Conservation (phyloP, 1,139 yeast species). For the Blastobotrys niveus region DNA sequence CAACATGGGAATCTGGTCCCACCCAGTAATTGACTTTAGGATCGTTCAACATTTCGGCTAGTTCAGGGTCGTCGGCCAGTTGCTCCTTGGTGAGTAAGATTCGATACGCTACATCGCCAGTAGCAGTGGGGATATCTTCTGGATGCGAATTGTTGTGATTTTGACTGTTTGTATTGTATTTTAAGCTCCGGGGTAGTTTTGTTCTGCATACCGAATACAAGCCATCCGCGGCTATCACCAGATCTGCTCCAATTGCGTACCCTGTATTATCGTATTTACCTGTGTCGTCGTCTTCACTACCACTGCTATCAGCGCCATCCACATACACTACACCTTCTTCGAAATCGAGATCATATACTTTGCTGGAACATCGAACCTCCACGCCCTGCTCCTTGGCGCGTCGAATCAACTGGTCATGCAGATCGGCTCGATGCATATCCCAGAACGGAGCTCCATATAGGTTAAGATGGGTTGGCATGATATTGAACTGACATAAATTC, state of each 20-base stretch:
- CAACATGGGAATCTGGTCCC: constrained; percentile 15
- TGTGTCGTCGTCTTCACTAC: constrained; percentile 27
- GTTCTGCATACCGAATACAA: constrained; percentile 15
- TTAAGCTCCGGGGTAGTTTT: not conserved
- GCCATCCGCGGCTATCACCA: constrained; percentile 39
- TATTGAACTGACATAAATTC: constrained; percentile 13
- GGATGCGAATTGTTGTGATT: no score
- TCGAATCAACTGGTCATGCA: constrained; percentile 29
- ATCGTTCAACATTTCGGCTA: constrained; percentile 8
- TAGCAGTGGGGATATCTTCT: constrained; percentile 4
- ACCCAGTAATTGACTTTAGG: constrained; percentile 14
- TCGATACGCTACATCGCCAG: constrained; percentile 14
- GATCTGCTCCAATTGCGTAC: constrained; percentile 27
- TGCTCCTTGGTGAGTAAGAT: constrained; percentile 7
- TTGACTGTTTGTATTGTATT: no score
- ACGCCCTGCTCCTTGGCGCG: constrained; percentile 5
- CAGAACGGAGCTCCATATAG: constrained; percentile 22
- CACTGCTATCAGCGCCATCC: not conserved
- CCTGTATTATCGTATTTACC: no score
- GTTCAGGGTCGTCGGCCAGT: constrained; percentile 5
- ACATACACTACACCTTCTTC: constrained; percentile 24
- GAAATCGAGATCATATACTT: constrained; percentile 28
- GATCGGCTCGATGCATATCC: constrained; percentile 35
- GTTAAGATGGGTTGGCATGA: constrained; percentile 17
- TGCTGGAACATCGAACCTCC: constrained; percentile 7